Conservation (phyloP, 2,329 filamentous ascomycete species). For the Decorospora gaudefroyi region DNA sequence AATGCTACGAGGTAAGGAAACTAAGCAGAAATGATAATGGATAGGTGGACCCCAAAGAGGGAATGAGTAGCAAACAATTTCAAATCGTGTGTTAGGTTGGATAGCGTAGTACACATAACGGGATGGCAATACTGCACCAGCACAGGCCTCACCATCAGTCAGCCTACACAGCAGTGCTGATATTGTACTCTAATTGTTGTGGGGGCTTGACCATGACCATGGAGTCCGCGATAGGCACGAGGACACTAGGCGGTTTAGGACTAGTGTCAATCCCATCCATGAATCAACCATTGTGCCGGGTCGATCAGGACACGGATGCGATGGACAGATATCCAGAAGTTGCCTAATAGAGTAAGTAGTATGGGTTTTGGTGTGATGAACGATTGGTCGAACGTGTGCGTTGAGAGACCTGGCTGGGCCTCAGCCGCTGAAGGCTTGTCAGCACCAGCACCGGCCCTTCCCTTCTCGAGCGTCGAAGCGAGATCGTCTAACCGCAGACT, state of each 20-base stretch:
- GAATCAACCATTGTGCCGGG: no score
- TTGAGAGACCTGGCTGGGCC: background rate
- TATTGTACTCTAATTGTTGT: slow-evolving; percentile 3
- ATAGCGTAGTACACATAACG: slow-evolving; percentile 3
- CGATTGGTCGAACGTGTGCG: slow-evolving; percentile 2
- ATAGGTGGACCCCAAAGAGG: background rate
- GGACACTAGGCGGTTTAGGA: no score
- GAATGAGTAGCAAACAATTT: background rate
- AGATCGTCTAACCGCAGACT: background rate
- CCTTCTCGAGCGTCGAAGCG: slow-evolving; percentile 2
- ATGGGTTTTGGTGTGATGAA: background rate
- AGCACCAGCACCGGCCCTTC: slow-evolving; percentile 5
- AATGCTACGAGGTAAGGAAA: no score
- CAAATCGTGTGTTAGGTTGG: slow-evolving; percentile 12
- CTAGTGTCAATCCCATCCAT: no score
- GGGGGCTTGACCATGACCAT: slow-evolving; percentile 1
- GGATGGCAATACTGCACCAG: slow-evolving; percentile 5
- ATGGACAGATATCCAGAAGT: no score
- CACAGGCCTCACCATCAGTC: slow-evolving; percentile 8
- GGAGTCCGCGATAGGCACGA: background rate
- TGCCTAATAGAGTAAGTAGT: no score
- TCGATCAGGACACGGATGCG: no score
- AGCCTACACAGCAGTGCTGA: slow-evolving; percentile 13
- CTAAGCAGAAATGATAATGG: no score
- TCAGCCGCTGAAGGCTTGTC: slow-evolving; percentile 10